Evolutionary conservation across 148 eudicot species (phyloP).

Genomic region (Dianthus caryophyllus): DNA sequence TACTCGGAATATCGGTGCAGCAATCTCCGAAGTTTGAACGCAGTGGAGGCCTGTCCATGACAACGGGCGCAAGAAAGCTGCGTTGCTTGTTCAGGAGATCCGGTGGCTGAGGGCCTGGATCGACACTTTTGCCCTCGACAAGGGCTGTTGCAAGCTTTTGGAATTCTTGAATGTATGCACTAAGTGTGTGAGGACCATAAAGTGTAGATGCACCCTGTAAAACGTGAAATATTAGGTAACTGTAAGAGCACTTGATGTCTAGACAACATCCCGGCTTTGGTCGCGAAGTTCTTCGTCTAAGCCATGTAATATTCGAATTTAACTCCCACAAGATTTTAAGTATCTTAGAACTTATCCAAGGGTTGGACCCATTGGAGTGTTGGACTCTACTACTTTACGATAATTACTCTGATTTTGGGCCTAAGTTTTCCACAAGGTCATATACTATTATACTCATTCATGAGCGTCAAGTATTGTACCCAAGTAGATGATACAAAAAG

Average conservation of each 20-base stretch:
- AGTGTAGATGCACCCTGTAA: constrained; percentile 91
- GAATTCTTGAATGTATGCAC: constrained; percentile 90
- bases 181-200: constrained; percentile 85
- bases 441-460: no score
- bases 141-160: constrained; percentile 69
- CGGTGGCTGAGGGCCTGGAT: constrained; percentile 79
- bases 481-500: no score
- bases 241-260: no score
- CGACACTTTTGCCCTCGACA: constrained; percentile 35
- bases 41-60: constrained; percentile 59
- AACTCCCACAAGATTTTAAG: no score
- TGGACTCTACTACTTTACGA: no score
- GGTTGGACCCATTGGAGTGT: no score
- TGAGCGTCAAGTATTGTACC: no score
- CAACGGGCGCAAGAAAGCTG: constrained; percentile 67
- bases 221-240: no score
- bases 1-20: constrained; percentile 48
- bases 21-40: constrained; percentile 67
- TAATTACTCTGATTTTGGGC: no score
- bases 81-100: constrained; percentile 77
- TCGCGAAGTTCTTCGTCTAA: background rate
- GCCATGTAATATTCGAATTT: background rate
- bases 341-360: no score
- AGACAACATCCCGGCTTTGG: background rate
- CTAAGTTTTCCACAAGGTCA: no score